Evolutionary conservation across 2,329 filamentous ascomycete species (phyloP).

Genomic region (Fusarium dimerum): DNA sequence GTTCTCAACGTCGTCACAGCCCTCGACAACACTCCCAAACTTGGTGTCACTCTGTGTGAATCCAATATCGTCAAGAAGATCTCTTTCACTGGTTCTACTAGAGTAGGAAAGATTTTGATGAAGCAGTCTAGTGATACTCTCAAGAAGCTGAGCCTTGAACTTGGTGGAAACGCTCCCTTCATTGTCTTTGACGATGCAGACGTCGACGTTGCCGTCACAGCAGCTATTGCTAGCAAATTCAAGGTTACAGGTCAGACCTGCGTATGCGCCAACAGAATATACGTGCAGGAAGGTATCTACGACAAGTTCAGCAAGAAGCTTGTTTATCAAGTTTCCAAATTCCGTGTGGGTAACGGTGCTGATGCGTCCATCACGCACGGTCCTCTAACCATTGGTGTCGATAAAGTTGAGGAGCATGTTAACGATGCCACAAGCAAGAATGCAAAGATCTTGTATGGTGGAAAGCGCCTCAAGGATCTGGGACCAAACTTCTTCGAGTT

Average conservation of each 20-base stretch:
- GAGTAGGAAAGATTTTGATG: conserved; percentile 60
- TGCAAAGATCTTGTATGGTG: conserved; percentile 62
- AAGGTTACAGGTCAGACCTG: conserved; percentile 89
- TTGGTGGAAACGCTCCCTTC: conserved; percentile 71
- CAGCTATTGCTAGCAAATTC: conserved; percentile 77
- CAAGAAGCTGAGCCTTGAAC: conserved; percentile 68
- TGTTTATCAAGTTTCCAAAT: conserved; percentile 65
- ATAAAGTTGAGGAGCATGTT: conserved; percentile 65
- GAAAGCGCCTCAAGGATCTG: conserved; percentile 62
- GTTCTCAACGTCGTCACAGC: conserved; percentile 61
- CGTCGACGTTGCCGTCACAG: conserved; percentile 65
- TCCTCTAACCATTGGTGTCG: conserved; percentile 59
- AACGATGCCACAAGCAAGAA: conserved; percentile 65
- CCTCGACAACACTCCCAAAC: conserved; percentile 63
- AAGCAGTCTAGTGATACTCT: conserved; percentile 69
- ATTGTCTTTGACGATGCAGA: conserved; percentile 81
- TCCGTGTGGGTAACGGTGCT: conserved; percentile 65
- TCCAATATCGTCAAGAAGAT: conserved; percentile 68
- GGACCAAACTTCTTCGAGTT: conserved; percentile 72
- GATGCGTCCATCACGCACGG: conserved; percentile 70
- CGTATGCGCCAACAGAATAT: conserved; percentile 78
- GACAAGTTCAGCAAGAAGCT: conserved; percentile 66
- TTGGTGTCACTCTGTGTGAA: conserved; percentile 65
- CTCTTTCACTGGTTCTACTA: conserved; percentile 68
- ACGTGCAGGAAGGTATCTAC: conserved; percentile 72